Evolutionary conservation across 345 rosid species (phyloP), one percentile per base, ranked within the genome.

Genomic region (Euphorbia peplus): DNA sequence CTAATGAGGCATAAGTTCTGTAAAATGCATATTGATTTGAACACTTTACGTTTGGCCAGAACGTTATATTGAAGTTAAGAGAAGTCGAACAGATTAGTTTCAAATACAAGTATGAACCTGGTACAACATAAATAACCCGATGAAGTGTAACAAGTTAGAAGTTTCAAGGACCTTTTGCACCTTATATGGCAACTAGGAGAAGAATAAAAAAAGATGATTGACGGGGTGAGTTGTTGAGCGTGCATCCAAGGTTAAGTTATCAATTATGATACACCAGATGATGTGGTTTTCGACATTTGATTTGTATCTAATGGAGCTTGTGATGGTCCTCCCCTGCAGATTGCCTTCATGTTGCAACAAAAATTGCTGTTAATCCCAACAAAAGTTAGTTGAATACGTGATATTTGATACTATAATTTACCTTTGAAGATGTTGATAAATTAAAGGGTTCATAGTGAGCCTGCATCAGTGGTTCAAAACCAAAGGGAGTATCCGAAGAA

Each of bases 341-440:
- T 72, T 57, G 75, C 85, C 87, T 85, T 73, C 77, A 83, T 39
- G 52, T 39, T 11, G 60, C 52, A 66, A 67, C 8, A 58, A 65
- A 57, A 3, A 56, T 5, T 4, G 0, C 22, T n/a, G 39, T 74
- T 51, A 73, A 66, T 60, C 63, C 64, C 30, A 52, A 58, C 32
- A 42, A 54, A 29, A 24, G 48, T 63, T 28, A 5, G 18, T 54
- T 4, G 30, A 48, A 77, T 65, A 66, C 32, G 29, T 32, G 22
- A 62, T 6, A 63, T 18, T 19, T 73, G 51, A 54, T 14, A 54
- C 48, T 9, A 51, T 29, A 74, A 24, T 64, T 60, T 78, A 83
- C 90, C 90, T 81, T 80, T 15, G 85, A 73, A 60, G 85, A 71
- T 1, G 82, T 25, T 14, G 81, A 24, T 32, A 66, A 54, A 73